Conservation (phyloP, 1,284 basidiomycete genomes). For the Salmacisia buchloeana region DNA sequence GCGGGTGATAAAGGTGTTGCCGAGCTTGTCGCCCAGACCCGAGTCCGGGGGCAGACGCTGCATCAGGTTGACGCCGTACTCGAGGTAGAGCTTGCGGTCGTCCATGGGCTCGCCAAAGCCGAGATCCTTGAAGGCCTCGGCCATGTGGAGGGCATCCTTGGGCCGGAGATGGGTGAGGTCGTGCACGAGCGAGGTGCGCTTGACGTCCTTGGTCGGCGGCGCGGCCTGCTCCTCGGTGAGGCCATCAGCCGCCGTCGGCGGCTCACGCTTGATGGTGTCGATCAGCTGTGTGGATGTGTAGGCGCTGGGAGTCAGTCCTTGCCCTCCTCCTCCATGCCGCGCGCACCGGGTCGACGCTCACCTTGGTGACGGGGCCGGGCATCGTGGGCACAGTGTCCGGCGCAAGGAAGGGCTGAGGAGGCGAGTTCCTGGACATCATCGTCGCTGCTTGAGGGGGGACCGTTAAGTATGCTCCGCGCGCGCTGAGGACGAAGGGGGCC, state of each 20-base stretch:
- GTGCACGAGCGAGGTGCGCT: slow-evolving; percentile 14
- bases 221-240: slow-evolving; percentile 13
- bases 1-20: slow-evolving; percentile 22
- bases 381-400: too few relatives aligned
- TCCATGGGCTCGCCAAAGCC: slow-evolving; percentile 20
- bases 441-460: too few relatives aligned
- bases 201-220: not conserved
- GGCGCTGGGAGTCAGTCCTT: too few relatives aligned
- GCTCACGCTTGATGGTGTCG: slow-evolving; percentile 17
- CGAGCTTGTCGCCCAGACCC: slow-evolving; percentile 12
- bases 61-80: slow-evolving; percentile 28
- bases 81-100: slow-evolving; percentile 36
- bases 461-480: too few relatives aligned
- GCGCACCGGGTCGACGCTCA: too few relatives aligned
- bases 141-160: slow-evolving; percentile 14
- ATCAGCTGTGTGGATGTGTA: slow-evolving; percentile 11
- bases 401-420: too few relatives aligned
- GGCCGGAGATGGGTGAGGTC: slow-evolving; percentile 13
- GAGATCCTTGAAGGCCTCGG: slow-evolving; percentile 13
- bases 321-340: too few relatives aligned
- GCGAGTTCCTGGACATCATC: too few relatives aligned
- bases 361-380: too few relatives aligned
- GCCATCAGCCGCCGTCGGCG: slow-evolving; percentile 15
- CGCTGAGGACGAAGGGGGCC: too few relatives aligned
- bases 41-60: slow-evolving; percentile 26